Evolutionary conservation across 192 early-diverging fungal species (phyloP), one percentile per base, ranked within the genome.

Genomic region (Jimgerdemannia lactiflua): DNA sequence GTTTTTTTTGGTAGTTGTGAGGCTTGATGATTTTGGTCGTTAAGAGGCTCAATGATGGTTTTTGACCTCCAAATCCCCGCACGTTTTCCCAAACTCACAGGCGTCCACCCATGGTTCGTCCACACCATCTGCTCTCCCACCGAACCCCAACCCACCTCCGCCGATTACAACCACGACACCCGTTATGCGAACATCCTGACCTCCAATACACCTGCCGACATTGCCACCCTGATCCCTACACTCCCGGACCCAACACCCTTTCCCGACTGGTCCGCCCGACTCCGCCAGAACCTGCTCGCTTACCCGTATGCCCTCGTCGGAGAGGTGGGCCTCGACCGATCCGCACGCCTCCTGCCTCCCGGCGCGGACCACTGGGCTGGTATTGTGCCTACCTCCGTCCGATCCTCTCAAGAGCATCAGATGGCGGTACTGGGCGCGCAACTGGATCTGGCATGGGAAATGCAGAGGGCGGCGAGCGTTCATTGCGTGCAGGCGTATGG

Each of bases 401-500:
- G 59, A 42, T 78, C 73, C 29, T 54, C 40, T 11, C 43, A 75
- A 10, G 80, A 81, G 4, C 80, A 81, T 43, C 80, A 81, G 20
- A 43, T 70, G 10, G 65, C 71, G 3, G 54, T 93, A 14, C 87
- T 96, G 4, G 81, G 86, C 8, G 77, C 78, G 43, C 96, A 98
- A 78, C 77, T 95, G 8, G 80, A 86, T 39, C 73, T 98, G 39
- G 95, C 95, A 4, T 85, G 86, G 19, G 86, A 89, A 4, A 72
- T 93, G 39, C 42, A 81, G 39, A 82, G 91, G 11, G 84, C 89
- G 0, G 89, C 93, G 20, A 93, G 89, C 43, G 78, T 96, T 59
- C 95, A 97, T 77, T 90, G 89, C 73, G 96, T 97, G 29, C 93
- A 90, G 65, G 89, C 90, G 19, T 91, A 91, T 70, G 94, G 94